phyloP scores from a whole-genome alignment of 2,329 filamentous ascomycete species.

The Nothopassalora personata region DNA sequence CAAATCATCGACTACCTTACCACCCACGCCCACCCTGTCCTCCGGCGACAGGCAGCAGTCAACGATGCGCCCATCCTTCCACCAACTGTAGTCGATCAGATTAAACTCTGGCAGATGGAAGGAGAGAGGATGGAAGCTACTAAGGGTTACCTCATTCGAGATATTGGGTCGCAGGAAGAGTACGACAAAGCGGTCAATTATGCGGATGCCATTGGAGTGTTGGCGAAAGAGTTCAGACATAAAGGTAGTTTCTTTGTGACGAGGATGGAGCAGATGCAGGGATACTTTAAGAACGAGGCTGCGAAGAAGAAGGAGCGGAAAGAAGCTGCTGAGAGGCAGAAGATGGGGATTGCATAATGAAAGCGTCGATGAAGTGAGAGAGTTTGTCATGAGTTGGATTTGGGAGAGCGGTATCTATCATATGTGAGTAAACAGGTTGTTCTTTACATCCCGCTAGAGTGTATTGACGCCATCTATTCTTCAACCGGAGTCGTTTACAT shows the following conservation, averaged over 20 bases:
- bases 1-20: slow-evolving; percentile 93
- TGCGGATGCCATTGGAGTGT: slow-evolving; percentile 82
- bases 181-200: slow-evolving; percentile 67
- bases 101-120: slow-evolving; percentile 94
- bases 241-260: slow-evolving; percentile 87
- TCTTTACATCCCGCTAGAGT: neutral
- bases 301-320: slow-evolving; percentile 28
- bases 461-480: neutral
- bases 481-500: neutral
- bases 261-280: slow-evolving; percentile 79
- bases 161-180: slow-evolving; percentile 62
- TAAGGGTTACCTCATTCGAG: slow-evolving; percentile 79
- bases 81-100: slow-evolving; percentile 95
- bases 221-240: slow-evolving; percentile 78
- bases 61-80: slow-evolving; percentile 66
- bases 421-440: neutral
- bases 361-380: neutral
- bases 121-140: slow-evolving; percentile 87
- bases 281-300: slow-evolving; percentile 63
- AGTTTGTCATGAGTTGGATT: neutral
- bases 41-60: slow-evolving; percentile 57
- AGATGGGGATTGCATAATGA: slow-evolving; percentile 2
- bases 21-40: slow-evolving; percentile 89
- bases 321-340: slow-evolving; percentile 7
- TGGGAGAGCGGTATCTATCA: neutral